These are phyloP conservation scores for Agapanthus africanus DNA, from an alignment of 106 monocot species.

Conservation along the genomic window DNA sequence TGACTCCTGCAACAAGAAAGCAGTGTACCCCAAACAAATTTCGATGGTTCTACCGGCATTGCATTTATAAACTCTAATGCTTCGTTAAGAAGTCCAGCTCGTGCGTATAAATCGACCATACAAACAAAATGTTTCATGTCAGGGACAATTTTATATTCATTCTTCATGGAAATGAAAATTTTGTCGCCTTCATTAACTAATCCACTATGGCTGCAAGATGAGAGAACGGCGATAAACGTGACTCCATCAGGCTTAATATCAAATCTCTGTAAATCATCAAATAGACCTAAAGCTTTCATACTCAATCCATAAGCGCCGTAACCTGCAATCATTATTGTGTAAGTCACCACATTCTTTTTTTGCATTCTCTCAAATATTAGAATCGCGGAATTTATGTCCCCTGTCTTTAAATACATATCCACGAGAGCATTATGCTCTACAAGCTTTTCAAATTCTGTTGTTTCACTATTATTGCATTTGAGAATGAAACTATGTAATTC, in stretches of 20 bases:
- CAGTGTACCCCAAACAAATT: constrained; percentile 36
- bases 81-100: constrained; percentile 27
- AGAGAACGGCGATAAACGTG: constrained; percentile 30
- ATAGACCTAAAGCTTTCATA: constrained; percentile 19
- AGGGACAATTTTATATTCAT: constrained; percentile 21
- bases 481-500: constrained; percentile 33
- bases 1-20: constrained; percentile 44
- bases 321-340: constrained; percentile 32
- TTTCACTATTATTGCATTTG: constrained; percentile 2
- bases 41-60: constrained; percentile 33
- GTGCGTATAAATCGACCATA: constrained; percentile 44
- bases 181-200: constrained; percentile 31
- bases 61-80: constrained; percentile 25
- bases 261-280: constrained; percentile 19
- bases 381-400: constrained; percentile 17
- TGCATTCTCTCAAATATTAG: constrained; percentile 22
- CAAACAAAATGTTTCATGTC: constrained; percentile 38
- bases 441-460: constrained; percentile 13
- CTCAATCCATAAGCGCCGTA: constrained; percentile 30
- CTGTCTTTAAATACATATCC: constrained; percentile 40
- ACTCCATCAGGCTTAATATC: constrained; percentile 35
- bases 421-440: constrained; percentile 26
- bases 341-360: constrained; percentile 25
- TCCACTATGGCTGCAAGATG: constrained; percentile 46
- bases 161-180: constrained; percentile 27